Conservation (phyloP, 805 yeast genomes). For the Metschnikowia colocasiae region DNA sequence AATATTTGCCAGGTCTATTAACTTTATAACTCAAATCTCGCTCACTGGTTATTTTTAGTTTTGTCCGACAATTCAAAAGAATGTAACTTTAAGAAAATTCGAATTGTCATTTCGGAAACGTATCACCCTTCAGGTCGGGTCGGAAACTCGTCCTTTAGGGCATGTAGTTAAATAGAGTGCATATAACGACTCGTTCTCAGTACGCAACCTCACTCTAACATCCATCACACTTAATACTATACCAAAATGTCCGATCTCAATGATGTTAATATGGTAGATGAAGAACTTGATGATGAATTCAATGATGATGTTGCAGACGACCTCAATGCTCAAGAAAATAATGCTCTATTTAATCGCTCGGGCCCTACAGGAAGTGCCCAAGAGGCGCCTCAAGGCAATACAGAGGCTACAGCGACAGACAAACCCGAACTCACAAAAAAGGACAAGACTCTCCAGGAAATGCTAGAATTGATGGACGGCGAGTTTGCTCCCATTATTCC, state of each 20-base stretch:
- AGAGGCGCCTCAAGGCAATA: constrained; percentile 6
- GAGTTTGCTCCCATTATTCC: constrained; percentile 96
- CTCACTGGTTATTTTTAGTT: too few species aligned
- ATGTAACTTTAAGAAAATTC: too few species aligned
- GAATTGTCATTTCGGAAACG: too few species aligned
- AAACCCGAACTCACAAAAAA: constrained; percentile 69
- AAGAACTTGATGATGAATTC: constrained; percentile 24
- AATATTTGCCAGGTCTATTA: too few species aligned
- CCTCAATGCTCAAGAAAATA: not conserved
- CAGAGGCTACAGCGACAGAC: constrained; percentile 25
- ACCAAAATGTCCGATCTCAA: not conserved
- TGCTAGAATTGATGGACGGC: constrained; percentile 77
- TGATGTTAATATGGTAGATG: constrained; percentile 10
- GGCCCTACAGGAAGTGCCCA: not conserved
- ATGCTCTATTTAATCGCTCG: not conserved
- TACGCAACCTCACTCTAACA: not conserved
- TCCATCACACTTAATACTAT: not conserved
- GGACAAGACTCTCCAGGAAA: constrained; percentile 80
- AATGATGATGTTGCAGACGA: constrained; percentile 20
- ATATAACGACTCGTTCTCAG: not conserved
- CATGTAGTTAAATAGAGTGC: not conserved
- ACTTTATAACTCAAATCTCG: too few species aligned
- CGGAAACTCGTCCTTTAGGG: not conserved
- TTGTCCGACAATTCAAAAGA: too few species aligned
- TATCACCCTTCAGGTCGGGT: too few species aligned